phyloP scores from a whole-genome alignment of 2,329 filamentous ascomycete genomes.

The Cladosporium sp. region DNA sequence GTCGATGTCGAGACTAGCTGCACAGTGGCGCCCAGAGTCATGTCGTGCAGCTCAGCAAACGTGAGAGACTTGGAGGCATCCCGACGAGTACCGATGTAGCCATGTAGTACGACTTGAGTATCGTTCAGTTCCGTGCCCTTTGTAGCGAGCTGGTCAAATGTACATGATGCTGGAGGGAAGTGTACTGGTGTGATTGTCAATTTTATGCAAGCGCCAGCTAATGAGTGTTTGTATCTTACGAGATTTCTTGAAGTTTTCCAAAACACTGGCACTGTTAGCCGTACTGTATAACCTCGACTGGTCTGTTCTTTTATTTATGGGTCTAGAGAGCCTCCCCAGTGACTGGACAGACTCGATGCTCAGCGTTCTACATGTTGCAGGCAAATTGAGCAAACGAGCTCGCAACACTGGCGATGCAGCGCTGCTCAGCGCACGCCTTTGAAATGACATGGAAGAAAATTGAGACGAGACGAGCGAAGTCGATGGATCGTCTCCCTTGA shows the following conservation, averaged over 20 bases:
- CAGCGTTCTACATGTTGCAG: conserved; percentile 6
- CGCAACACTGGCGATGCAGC: background rate
- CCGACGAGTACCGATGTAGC: conserved; percentile 69
- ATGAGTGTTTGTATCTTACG: background rate
- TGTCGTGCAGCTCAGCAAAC: conserved; percentile 62
- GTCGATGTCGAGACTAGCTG: conserved; percentile 36
- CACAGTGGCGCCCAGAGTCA: conserved; percentile 44
- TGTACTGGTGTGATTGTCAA: conserved; percentile 22
- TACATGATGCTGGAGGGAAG: conserved; percentile 48
- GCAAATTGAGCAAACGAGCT: conserved; percentile 9
- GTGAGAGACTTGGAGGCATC: conserved; percentile 68
- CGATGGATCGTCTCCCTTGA: background rate
- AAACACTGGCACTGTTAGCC: background rate
- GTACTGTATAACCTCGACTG: background rate
- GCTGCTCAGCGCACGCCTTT: conserved; percentile 1
- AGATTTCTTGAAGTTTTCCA: conserved; percentile 34
- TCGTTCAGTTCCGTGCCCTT: conserved; percentile 30
- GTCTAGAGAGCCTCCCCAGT: background rate
- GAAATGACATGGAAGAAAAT: conserved; percentile 2
- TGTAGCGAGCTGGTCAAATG: conserved; percentile 32
- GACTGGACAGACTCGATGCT: background rate
- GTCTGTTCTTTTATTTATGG: background rate
- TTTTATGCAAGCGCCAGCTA: background rate
- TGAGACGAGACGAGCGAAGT: background rate
- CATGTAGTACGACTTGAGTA: conserved; percentile 58